A percentile compares a stretch with the other conserved stretches of the same genome.
Conservation (phyloP, 352 stramenopile species). For the Aphanomyces astaci region DNA sequence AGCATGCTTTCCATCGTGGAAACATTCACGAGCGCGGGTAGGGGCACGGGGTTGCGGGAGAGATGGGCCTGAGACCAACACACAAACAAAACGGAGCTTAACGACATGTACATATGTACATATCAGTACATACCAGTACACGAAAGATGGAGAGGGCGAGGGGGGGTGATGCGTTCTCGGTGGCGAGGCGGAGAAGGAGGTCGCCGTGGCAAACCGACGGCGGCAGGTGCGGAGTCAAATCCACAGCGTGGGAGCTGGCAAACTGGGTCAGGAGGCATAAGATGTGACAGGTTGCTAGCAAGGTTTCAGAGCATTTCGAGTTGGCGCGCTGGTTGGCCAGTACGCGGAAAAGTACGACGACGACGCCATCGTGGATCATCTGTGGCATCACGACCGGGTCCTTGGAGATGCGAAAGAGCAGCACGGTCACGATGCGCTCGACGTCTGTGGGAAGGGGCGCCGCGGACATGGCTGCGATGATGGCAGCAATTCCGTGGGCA, state of each 20-base stretch:
- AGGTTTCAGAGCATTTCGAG: conserved; percentile 37
- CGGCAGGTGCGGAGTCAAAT: conserved; percentile 44
- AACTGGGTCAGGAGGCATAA: conserved; percentile 64
- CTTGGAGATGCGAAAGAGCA: conserved; percentile 41
- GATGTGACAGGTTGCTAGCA: conserved; percentile 43
- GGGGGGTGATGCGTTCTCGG: conserved; percentile 25
- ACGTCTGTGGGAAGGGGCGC: conserved; percentile 39
- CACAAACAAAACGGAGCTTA: no score
- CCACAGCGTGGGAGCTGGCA: conserved; percentile 43
- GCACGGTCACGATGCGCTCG: conserved; percentile 42
- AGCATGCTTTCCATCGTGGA: conserved; percentile 52
- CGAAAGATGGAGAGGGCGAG: conserved; percentile 40
- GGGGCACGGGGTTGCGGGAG: conserved; percentile 38
- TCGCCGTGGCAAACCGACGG: conserved; percentile 30
- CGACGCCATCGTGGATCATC: conserved; percentile 25
- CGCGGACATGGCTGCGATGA: conserved; percentile 27
- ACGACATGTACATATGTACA: no score
- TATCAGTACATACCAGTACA: conserved; percentile 41
- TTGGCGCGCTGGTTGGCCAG: conserved; percentile 10
- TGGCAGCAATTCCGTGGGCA: conserved; percentile 30
- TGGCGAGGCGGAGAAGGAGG: conserved; percentile 37
- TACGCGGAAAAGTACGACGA: conserved; percentile 18
- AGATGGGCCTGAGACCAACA: conserved; percentile 30
- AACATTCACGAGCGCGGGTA: conserved; percentile 45
- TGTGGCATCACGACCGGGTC: conserved; percentile 32